phyloP scores from a whole-genome alignment of 768 basidiomycete genomes.

The Tylopilus sp. region DNA sequence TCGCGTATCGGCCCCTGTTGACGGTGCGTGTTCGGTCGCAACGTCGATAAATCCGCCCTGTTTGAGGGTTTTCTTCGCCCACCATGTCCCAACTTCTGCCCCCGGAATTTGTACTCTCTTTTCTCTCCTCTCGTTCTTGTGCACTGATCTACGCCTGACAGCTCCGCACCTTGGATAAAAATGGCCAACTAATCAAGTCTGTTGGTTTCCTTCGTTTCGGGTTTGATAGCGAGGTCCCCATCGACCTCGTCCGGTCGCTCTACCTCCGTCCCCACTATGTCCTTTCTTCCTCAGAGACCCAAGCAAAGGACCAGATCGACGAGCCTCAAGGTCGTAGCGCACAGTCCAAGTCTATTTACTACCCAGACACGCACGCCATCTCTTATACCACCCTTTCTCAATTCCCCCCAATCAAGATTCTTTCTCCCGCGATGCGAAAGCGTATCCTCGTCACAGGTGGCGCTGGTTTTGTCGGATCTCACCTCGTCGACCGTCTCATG shows the following conservation, averaged over 20 bases:
- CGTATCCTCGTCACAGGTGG: slow-evolving; percentile 95
- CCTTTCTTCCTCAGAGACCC: slow-evolving; percentile 37
- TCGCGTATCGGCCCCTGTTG: background rate
- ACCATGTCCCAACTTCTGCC: slow-evolving; percentile 25
- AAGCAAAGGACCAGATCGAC: slow-evolving; percentile 39
- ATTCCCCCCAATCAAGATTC: slow-evolving; percentile 89
- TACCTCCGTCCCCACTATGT: slow-evolving; percentile 84
- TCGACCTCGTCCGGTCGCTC: slow-evolving; percentile 80
- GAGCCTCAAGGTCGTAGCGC: slow-evolving; percentile 39
- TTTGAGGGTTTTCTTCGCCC: background rate
- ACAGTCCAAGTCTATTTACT: slow-evolving; percentile 83
- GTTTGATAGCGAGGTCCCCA: slow-evolving; percentile 80
- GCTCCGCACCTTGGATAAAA: slow-evolving; percentile 69
- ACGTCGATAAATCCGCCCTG: background rate
- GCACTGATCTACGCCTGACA: slow-evolving; percentile 27
- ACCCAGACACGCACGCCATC: slow-evolving; percentile 75
- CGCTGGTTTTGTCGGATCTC: slow-evolving; percentile 98
- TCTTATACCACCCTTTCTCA: slow-evolving; percentile 90
- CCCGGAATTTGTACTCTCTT: slow-evolving; percentile 14
- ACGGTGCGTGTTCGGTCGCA: background rate
- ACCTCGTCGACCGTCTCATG: slow-evolving; percentile 97
- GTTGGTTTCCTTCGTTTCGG: slow-evolving; percentile 88
- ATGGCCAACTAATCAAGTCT: slow-evolving; percentile 67
- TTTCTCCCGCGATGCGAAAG: slow-evolving; percentile 74
- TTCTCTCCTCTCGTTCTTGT: background rate